These are phyloP conservation scores for Micractinium sp. DNA, from an alignment of 139 green algal species.

Conservation along the genomic window DNA sequence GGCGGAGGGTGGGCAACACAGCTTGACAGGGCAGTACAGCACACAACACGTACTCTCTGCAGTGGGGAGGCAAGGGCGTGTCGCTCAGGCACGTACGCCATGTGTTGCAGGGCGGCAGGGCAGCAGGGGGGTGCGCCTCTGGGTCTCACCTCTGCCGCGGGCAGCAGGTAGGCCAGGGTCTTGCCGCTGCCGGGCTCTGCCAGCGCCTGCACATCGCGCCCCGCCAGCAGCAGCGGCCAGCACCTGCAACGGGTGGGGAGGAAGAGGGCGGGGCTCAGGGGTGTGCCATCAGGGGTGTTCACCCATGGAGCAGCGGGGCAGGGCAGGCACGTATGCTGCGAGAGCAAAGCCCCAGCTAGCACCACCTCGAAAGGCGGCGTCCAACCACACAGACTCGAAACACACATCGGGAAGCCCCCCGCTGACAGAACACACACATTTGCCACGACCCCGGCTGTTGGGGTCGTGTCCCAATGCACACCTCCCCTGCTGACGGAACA, in stretches of 20 bases:
- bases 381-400: not conserved
- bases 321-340: too few species aligned
- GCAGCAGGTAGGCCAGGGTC: conserved; percentile 85
- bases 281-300: not conserved
- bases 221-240: conserved; percentile 48
- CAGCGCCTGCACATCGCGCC: conserved; percentile 58
- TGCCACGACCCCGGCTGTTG: too few species aligned
- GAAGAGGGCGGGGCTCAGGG: not conserved
- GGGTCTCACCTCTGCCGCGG: conserved; percentile 36
- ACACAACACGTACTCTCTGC: too few species aligned
- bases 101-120: too few species aligned
- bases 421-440: too few species aligned
- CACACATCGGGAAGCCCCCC: too few species aligned
- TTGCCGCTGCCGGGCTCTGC: conserved; percentile 87
- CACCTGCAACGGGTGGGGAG: conserved; percentile 26
- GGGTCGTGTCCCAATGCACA: too few species aligned
- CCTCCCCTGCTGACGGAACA: not conserved
- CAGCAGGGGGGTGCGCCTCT: too few species aligned
- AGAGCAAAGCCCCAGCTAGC: too few species aligned
- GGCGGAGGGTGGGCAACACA: not conserved
- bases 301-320: too few species aligned
- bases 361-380: not conserved
- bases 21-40: not conserved
- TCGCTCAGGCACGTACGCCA: too few species aligned
- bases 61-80: too few species aligned